phyloP scores from a whole-genome alignment of 2,329 filamentous ascomycete genomes.

The Ophiostoma sp. region DNA sequence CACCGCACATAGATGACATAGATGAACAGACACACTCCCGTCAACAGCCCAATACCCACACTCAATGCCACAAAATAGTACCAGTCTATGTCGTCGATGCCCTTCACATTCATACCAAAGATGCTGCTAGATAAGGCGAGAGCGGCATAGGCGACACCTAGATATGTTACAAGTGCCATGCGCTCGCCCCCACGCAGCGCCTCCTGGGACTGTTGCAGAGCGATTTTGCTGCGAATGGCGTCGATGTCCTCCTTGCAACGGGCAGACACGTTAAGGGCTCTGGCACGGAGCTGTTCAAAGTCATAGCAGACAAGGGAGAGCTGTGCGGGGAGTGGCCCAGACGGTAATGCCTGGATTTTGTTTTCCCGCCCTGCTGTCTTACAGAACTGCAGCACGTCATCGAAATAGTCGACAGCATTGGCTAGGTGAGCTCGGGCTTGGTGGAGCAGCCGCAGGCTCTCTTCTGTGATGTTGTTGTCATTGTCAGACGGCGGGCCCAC shows the following conservation, averaged over 20 bases:
- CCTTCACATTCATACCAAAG: background rate
- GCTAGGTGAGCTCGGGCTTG: too few relatives aligned
- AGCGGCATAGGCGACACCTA: background rate
- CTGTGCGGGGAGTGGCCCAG: too few relatives aligned
- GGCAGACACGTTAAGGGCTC: background rate
- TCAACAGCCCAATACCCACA: background rate
- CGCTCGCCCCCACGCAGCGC: background rate
- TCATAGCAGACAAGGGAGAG: too few relatives aligned
- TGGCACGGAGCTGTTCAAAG: too few relatives aligned
- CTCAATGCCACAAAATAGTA: background rate
- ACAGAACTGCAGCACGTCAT: background rate
- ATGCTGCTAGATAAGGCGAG: background rate
- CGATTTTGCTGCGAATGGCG: background rate
- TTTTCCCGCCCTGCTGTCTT: background rate
- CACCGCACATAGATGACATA: too few relatives aligned
- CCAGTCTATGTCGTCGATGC: background rate
- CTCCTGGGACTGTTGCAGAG: too few relatives aligned
- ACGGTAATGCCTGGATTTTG: too few relatives aligned
- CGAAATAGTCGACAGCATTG: too few relatives aligned
- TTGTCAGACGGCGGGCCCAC: too few relatives aligned
- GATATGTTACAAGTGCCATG: background rate
- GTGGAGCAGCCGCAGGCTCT: too few relatives aligned
- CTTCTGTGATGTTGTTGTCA: too few relatives aligned
- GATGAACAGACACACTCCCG: too few relatives aligned
- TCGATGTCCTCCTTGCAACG: background rate